phyloP scores from a whole-genome alignment of 78 protist species.

The Polysphondylium violaceum region DNA sequence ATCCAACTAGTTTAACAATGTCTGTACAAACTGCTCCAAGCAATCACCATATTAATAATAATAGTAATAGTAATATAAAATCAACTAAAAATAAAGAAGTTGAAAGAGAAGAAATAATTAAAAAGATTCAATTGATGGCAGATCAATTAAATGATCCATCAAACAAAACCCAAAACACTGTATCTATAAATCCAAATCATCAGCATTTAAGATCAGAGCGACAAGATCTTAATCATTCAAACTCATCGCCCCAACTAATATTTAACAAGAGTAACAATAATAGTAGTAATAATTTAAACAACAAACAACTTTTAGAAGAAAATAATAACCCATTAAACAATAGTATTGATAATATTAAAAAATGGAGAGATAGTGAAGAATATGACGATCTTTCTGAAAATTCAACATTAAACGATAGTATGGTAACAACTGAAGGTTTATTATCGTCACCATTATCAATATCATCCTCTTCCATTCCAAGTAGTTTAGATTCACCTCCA shows the following conservation, averaged over 20 bases:
- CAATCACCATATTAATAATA: not conserved
- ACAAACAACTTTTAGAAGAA: too few relatives aligned
- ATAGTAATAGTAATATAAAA: not conserved
- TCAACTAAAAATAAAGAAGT: constrained; percentile 10
- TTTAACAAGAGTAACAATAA: constrained; percentile 1
- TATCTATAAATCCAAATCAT: too few relatives aligned
- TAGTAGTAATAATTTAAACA: not conserved
- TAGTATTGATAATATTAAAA: not conserved
- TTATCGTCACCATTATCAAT: constrained; percentile 3
- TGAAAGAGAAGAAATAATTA: constrained; percentile 25
- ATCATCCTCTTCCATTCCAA: constrained; percentile 8
- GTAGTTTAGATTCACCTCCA: not conserved
- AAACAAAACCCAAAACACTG: too few relatives aligned
- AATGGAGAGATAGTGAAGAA: too few relatives aligned
- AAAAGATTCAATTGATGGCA: constrained; percentile 30
- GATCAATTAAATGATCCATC: constrained; percentile 21
- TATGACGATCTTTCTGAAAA: too few relatives aligned
- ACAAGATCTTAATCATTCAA: too few relatives aligned
- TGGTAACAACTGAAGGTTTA: constrained; percentile 1
- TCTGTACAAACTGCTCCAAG: not conserved
- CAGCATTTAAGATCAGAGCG: too few relatives aligned
- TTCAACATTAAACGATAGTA: constrained; percentile 17
- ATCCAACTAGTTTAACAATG: constrained; percentile 2
- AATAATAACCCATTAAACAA: not conserved
- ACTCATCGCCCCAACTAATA: too few relatives aligned